phyloP scores from a whole-genome alignment of 495 filamentous ascomycete genomes.

The Hypoxylon perforatum region DNA sequence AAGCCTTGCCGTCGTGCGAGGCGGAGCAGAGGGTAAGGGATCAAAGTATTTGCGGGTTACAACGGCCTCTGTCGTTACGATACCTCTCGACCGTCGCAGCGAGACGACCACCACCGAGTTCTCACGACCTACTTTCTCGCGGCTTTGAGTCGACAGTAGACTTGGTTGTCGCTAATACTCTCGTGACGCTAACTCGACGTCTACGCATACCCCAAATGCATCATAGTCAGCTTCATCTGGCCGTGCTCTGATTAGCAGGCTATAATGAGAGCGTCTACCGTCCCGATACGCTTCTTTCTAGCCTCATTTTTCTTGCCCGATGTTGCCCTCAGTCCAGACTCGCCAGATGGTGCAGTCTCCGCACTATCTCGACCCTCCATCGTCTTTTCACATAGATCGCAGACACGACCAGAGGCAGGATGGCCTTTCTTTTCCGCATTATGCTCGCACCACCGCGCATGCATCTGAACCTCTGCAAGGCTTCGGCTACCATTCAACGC shows the following conservation, averaged over 20 bases:
- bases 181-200: slow-evolving; percentile 6
- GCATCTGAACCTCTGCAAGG: slow-evolving; percentile 27
- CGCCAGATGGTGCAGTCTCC: slow-evolving; percentile 60
- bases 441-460: slow-evolving; percentile 32
- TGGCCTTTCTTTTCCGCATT: slow-evolving; percentile 45
- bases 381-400: slow-evolving; percentile 44
- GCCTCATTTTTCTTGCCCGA: slow-evolving; percentile 40
- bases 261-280: slow-evolving; percentile 50
- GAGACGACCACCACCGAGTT: slow-evolving; percentile 13
- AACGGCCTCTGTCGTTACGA: background rate
- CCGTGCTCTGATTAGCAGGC: slow-evolving; percentile 52
- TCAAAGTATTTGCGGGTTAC: background rate
- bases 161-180: slow-evolving; percentile 12
- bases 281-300: slow-evolving; percentile 35
- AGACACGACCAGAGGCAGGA: too few species aligned
- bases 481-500: slow-evolving; percentile 37
- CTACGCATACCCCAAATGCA: slow-evolving; percentile 35
- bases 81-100: background rate
- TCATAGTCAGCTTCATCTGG: slow-evolving; percentile 43
- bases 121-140: slow-evolving; percentile 12
- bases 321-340: slow-evolving; percentile 59
- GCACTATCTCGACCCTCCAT: slow-evolving; percentile 50
- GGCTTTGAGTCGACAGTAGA: slow-evolving; percentile 23
- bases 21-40: slow-evolving; percentile 31
- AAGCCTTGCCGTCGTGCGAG: slow-evolving; percentile 39